These are phyloP conservation scores for Ophiosphaerella herpotricha DNA, from an alignment of 2,329 filamentous ascomycete genomes.

Conservation along the genomic window DNA sequence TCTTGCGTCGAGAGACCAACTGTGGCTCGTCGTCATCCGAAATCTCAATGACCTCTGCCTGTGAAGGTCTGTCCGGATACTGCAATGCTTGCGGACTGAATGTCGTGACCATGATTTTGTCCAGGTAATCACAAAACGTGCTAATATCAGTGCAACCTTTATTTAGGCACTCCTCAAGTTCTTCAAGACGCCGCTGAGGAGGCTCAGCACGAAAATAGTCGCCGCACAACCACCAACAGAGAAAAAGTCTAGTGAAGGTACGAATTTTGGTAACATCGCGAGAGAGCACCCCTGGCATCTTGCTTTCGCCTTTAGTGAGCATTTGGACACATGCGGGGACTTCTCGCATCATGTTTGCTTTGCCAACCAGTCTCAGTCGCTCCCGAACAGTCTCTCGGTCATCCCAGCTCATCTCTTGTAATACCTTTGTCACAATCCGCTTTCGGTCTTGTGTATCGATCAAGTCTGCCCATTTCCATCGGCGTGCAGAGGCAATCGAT, in stretches of 20 bases:
- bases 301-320: slow-evolving; percentile 19
- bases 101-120: slow-evolving; percentile 26
- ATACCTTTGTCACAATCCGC: slow-evolving; percentile 50
- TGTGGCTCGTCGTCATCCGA: slow-evolving; percentile 30
- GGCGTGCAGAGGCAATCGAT: slow-evolving; percentile 27
- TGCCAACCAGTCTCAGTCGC: slow-evolving; percentile 24
- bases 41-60: slow-evolving; percentile 35
- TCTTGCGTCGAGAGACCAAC: no score
- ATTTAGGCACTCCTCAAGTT: slow-evolving; percentile 20
- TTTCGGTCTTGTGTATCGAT: slow-evolving; percentile 48
- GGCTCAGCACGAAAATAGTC: slow-evolving; percentile 21
- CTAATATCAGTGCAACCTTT: slow-evolving; percentile 14
- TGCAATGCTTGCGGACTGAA: slow-evolving; percentile 28
- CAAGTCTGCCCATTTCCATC: slow-evolving; percentile 46
- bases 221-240: slow-evolving; percentile 43
- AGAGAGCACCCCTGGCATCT: slow-evolving; percentile 31
- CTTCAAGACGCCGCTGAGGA: slow-evolving; percentile 13
- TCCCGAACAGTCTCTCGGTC: slow-evolving; percentile 28
- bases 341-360: slow-evolving; percentile 26
- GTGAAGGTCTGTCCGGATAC: slow-evolving; percentile 25
- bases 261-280: slow-evolving; percentile 32
- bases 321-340: slow-evolving; percentile 30
- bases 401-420: slow-evolving; percentile 36
- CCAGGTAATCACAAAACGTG: slow-evolving; percentile 34
- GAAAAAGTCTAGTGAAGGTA: slow-evolving; percentile 34